Percentiles rank a stretch among this genome's conserved stretches.
phyloP scores from a whole-genome alignment of 176 grass and related monocot genomes.

The Carex scoparia region DNA sequence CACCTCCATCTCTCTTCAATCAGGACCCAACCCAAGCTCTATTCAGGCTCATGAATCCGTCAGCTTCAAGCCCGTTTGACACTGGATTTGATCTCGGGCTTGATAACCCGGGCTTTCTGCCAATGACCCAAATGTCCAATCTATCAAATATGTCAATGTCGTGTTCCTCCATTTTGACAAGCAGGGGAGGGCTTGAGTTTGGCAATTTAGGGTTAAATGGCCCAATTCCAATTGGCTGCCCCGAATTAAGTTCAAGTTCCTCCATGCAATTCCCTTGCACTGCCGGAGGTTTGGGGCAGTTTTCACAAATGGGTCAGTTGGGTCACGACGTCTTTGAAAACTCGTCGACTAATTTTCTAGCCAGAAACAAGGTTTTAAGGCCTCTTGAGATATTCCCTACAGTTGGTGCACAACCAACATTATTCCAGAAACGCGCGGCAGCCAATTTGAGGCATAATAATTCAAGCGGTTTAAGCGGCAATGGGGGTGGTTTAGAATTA shows the following conservation, averaged over 20 bases:
- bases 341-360: constrained; percentile 17
- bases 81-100: constrained; percentile 58
- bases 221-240: constrained; percentile 29
- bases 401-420: constrained; percentile 76
- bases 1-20: constrained; percentile 45
- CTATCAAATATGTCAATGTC: constrained; percentile 4
- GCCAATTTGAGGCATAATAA: constrained; percentile 52
- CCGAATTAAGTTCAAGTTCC: constrained; percentile 20
- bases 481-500: constrained; percentile 40
- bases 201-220: constrained; percentile 51
- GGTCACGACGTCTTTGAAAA: constrained; percentile 59
- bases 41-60: constrained; percentile 41
- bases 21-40: constrained; percentile 12
- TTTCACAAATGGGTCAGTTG: constrained; percentile 32
- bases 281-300: constrained; percentile 9
- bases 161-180: constrained; percentile 27
- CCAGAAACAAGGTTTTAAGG: constrained; percentile 65
- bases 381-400: constrained; percentile 80
- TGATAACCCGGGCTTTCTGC: constrained; percentile 26
- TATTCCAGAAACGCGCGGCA: constrained; percentile 95
- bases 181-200: constrained; percentile 43
- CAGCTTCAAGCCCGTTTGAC: constrained; percentile 42
- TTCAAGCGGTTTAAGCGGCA: constrained; percentile 12
- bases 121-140: constrained; percentile 17
- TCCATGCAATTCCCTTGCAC: constrained; percentile 10